Percentiles rank a stretch among this genome's conserved stretches.
These are phyloP conservation scores for Pterulicium gracile DNA, from an alignment of 1,284 basidiomycete genomes.

Conservation along the genomic window DNA sequence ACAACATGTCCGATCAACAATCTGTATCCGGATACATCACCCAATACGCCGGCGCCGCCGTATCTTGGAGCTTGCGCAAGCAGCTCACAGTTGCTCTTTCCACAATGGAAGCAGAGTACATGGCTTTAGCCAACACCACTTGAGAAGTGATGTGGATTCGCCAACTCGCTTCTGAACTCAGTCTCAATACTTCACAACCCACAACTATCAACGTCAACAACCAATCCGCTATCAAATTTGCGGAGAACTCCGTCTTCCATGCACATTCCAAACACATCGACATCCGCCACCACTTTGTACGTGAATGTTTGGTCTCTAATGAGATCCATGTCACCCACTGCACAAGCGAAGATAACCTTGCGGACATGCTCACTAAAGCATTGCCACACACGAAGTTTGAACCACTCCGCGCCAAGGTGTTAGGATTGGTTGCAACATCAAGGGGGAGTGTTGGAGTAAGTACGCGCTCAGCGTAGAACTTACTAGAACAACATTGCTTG, in stretches of 20 bases:
- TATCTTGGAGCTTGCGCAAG: conserved; percentile 17
- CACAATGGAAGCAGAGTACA: conserved; percentile 16
- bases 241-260: conserved; percentile 14
- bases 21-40: conserved; percentile 16
- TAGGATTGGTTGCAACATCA: too few species aligned
- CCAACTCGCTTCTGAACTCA: conserved; percentile 7
- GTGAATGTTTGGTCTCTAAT: conserved; percentile 12
- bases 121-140: conserved; percentile 10
- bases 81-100: conserved; percentile 18
- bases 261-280: conserved; percentile 22
- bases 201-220: conserved; percentile 16
- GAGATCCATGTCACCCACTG: conserved; percentile 9
- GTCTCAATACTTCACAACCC: conserved; percentile 1
- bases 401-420: conserved; percentile 7
- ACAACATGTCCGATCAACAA: conserved; percentile 10
- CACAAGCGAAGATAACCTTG: conserved; percentile 9
- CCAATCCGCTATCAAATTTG: conserved; percentile 15
- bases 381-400: conserved; percentile 6
- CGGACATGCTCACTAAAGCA: conserved; percentile 12
- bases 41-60: conserved; percentile 15
- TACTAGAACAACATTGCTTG: too few species aligned
- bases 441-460: too few species aligned
- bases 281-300: conserved; percentile 19
- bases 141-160: conserved; percentile 8
- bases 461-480: too few species aligned